phyloP scores from a whole-genome alignment of 2,329 filamentous ascomycete genomes.

The Penicillium sp. region DNA sequence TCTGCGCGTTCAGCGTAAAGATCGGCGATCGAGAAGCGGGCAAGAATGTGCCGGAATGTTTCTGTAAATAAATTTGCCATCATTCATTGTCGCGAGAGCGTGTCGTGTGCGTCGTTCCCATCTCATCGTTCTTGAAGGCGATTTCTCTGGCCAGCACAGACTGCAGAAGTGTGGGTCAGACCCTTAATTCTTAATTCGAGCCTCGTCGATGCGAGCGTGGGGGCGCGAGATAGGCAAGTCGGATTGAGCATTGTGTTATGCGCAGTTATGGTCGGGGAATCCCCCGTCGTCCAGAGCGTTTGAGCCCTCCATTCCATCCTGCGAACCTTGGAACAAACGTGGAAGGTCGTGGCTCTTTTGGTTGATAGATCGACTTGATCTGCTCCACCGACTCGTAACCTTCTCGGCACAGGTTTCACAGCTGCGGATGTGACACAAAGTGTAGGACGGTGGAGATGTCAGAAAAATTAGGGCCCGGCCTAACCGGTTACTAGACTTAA shows the following conservation, averaged over 20 bases:
- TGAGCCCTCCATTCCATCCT: not conserved
- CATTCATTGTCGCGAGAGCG: not conserved
- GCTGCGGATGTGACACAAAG: not conserved
- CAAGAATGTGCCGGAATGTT: constrained; percentile 1
- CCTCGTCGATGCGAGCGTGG: not conserved
- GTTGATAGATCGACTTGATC: not conserved
- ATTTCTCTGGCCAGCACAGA: not conserved
- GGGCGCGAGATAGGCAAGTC: not conserved
- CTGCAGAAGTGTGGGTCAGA: constrained; percentile 1
- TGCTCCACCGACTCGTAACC: not conserved
- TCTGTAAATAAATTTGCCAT: constrained; percentile 1
- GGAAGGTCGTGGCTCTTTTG: not conserved
- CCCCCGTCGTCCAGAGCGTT: not conserved
- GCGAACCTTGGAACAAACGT: not conserved
- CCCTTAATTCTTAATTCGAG: constrained; percentile 3
- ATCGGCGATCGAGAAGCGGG: not conserved
- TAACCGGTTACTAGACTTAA: not conserved
- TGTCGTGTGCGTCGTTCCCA: not conserved
- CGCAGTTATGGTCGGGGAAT: not conserved
- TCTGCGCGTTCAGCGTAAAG: not conserved
- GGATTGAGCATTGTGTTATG: not conserved
- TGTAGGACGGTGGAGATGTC: not conserved
- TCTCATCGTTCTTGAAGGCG: not conserved
- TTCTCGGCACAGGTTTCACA: not conserved
- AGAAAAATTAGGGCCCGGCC: not conserved